These are phyloP conservation scores for Suhomyces kunorum DNA, from an alignment of 1,139 yeast species.

Conservation along the genomic window DNA sequence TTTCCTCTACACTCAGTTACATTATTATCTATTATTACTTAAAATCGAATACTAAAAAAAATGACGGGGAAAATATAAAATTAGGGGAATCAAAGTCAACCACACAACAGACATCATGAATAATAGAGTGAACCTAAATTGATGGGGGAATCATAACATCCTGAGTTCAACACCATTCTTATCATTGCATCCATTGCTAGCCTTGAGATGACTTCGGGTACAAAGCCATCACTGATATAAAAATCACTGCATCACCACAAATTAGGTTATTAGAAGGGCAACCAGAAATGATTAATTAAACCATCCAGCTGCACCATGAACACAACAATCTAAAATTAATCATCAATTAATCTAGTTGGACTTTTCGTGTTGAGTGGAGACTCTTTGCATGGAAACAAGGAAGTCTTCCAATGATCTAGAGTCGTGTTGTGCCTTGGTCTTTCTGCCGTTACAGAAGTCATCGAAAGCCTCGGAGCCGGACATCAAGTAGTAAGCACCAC, in stretches of 20 bases:
- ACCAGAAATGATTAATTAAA: slow-evolving; percentile 10
- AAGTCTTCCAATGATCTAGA: slow-evolving; percentile 89
- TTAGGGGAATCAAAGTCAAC: slow-evolving; percentile 26
- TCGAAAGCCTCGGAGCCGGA: slow-evolving; percentile 85
- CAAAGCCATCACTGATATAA: slow-evolving; percentile 7
- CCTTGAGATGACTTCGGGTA: slow-evolving; percentile 7
- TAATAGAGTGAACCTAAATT: slow-evolving; percentile 5
- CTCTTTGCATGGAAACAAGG: slow-evolving; percentile 97
- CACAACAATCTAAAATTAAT: slow-evolving; percentile 5
- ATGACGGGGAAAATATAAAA: slow-evolving; percentile 24
- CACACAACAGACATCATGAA: slow-evolving; percentile 12
- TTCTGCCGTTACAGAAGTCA: slow-evolving; percentile 90
- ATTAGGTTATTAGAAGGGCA: slow-evolving; percentile 10
- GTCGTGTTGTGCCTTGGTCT: slow-evolving; percentile 64
- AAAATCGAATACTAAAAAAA: slow-evolving; percentile 25
- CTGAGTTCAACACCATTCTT: slow-evolving; percentile 6
- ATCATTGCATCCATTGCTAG: slow-evolving; percentile 10
- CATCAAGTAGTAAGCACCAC: slow-evolving; percentile 96
- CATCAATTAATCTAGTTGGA: slow-evolving; percentile 36
- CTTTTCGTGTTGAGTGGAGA: slow-evolving; percentile 95
- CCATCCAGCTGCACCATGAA: slow-evolving; percentile 8
- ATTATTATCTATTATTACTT: slow-evolving; percentile 35
- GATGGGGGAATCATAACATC: slow-evolving; percentile 15
- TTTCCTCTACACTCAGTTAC: slow-evolving; percentile 13
- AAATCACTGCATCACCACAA: slow-evolving; percentile 14